A percentile compares a stretch with the other conserved stretches of the same genome.
These are phyloP conservation scores for Macroventuria anomochaeta DNA, from an alignment of 2,329 filamentous ascomycete species.

Conservation along the genomic window DNA sequence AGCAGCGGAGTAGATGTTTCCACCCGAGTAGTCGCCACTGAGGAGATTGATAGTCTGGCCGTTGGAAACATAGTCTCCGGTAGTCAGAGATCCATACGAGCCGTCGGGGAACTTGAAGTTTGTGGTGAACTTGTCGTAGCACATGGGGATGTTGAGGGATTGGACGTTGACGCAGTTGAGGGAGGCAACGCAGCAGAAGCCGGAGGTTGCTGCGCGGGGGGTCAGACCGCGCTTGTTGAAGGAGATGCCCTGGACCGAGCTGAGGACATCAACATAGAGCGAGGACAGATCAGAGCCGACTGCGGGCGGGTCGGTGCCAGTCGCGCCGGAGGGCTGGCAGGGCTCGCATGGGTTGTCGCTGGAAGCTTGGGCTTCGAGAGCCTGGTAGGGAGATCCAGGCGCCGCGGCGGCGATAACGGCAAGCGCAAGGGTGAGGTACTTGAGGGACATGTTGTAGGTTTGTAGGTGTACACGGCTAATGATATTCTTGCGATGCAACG, in stretches of 20 bases:
- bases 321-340: slow-evolving; percentile 48
- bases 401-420: slow-evolving; percentile 28
- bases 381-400: slow-evolving; percentile 26
- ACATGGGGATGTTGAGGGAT: slow-evolving; percentile 54
- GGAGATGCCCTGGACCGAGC: slow-evolving; percentile 44
- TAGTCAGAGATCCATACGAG: slow-evolving; percentile 55
- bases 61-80: slow-evolving; percentile 52
- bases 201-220: slow-evolving; percentile 24
- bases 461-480: background rate
- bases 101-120: slow-evolving; percentile 57
- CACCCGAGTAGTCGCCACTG: slow-evolving; percentile 53
- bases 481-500: slow-evolving; percentile 11
- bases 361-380: slow-evolving; percentile 24
- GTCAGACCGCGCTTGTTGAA: slow-evolving; percentile 36
- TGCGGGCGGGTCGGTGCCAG: slow-evolving; percentile 36
- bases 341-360: slow-evolving; percentile 43
- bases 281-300: slow-evolving; percentile 44
- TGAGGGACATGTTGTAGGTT: slow-evolving; percentile 31
- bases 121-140: slow-evolving; percentile 61
- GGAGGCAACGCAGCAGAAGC: slow-evolving; percentile 46
- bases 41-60: slow-evolving; percentile 53
- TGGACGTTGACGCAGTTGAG: slow-evolving; percentile 53
- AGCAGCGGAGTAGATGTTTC: slow-evolving; percentile 55
- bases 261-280: slow-evolving; percentile 45
- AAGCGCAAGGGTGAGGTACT: slow-evolving; percentile 34